A percentile compares a stretch with the other conserved stretches of the same genome.
These are phyloP conservation scores for Kwoniella sp. DNA, from an alignment of 768 basidiomycete species.

Conservation along the genomic window DNA sequence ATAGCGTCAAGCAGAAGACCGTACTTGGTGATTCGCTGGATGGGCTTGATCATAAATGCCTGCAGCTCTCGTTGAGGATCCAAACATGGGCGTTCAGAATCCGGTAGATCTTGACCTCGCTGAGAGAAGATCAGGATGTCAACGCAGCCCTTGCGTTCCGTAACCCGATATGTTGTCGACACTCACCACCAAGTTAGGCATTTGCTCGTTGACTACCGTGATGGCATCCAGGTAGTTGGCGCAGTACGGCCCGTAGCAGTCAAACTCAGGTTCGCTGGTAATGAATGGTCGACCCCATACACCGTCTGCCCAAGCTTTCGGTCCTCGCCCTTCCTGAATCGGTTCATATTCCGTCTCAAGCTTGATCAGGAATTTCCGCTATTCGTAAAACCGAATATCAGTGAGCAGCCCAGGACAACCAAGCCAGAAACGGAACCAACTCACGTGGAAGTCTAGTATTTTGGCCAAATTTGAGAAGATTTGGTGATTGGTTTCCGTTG, in stretches of 20 bases:
- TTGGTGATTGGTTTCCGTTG: slow-evolving; percentile 91
- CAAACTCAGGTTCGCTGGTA: slow-evolving; percentile 87
- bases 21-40: slow-evolving; percentile 98
- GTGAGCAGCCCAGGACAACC: no score
- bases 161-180: slow-evolving; percentile 2
- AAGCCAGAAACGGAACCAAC: slow-evolving; percentile 14
- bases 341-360: slow-evolving; percentile 56
- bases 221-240: slow-evolving; percentile 88
- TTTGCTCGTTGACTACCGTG: slow-evolving; percentile 80
- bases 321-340: slow-evolving; percentile 46
- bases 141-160: neutral
- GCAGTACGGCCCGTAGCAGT: slow-evolving; percentile 95
- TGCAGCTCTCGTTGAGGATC: slow-evolving; percentile 67
- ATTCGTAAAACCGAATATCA: no score
- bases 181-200: slow-evolving; percentile 81
- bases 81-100: slow-evolving; percentile 38
- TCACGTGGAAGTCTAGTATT: slow-evolving; percentile 84
- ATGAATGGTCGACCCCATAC: slow-evolving; percentile 55
- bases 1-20: slow-evolving; percentile 80
- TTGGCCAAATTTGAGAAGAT: slow-evolving; percentile 94
- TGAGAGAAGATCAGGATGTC: slow-evolving; percentile 9
- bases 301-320: slow-evolving; percentile 52
- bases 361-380: slow-evolving; percentile 54
- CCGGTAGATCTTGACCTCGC: slow-evolving; percentile 44
- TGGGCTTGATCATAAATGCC: slow-evolving; percentile 96